phyloP scores from a whole-genome alignment of 192 early-diverging fungal species.

The Globomyces pollinis-pini region DNA sequence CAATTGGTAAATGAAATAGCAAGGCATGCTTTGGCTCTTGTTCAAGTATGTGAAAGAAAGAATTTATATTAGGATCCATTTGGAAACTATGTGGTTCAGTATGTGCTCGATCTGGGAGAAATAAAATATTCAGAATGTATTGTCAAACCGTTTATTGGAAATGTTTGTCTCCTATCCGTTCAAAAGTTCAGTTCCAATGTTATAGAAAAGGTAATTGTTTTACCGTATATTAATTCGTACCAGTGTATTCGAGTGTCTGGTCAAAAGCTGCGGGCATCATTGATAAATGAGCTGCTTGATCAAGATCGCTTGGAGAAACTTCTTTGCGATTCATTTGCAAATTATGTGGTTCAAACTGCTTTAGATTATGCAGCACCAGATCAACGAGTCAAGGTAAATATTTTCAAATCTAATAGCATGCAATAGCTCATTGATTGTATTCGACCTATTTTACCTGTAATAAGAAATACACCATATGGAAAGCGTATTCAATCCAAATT shows the following conservation, averaged over 20 bases:
- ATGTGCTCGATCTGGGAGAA: constrained; percentile 73
- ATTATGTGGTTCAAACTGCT: constrained; percentile 87
- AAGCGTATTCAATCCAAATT: constrained; percentile 57
- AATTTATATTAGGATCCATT: constrained; percentile 63
- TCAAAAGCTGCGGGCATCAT: constrained; percentile 52
- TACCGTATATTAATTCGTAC: not conserved
- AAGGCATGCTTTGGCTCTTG: constrained; percentile 61
- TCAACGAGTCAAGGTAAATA: constrained; percentile 52
- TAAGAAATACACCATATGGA: constrained; percentile 82
- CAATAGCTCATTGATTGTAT: constrained; percentile 77
- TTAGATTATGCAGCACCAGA: constrained; percentile 69
- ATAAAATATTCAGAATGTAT: constrained; percentile 59
- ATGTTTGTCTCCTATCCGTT: constrained; percentile 68
- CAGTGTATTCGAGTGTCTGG: constrained; percentile 77
- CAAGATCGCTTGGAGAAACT: constrained; percentile 68
- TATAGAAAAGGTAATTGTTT: constrained; percentile 67
- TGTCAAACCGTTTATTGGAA: constrained; percentile 65
- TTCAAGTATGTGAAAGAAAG: constrained; percentile 27
- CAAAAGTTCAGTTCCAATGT: constrained; percentile 92
- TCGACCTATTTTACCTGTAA: constrained; percentile 65
- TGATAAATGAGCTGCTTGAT: constrained; percentile 72
- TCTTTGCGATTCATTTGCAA: constrained; percentile 78
- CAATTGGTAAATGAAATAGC: constrained; percentile 75
- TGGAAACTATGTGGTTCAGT: constrained; percentile 92
- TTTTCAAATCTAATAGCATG: not conserved